Base-by-base conservation (phyloP, 306 rosid species). In the Trifolium dubium region DNA sequence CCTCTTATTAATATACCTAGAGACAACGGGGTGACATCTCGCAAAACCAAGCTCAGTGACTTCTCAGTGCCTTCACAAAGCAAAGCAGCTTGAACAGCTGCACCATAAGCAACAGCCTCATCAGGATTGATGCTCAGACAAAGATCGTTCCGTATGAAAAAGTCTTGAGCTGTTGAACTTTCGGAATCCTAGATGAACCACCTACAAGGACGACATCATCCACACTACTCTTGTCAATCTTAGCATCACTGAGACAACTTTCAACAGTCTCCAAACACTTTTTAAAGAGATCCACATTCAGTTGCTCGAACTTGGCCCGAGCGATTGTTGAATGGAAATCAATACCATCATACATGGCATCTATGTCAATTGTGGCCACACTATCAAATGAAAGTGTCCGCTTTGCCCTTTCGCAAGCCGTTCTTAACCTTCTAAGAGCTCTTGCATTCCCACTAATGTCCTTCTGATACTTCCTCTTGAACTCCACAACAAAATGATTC, bases 21-120 rank as follows among this genome's bases (percentile, higher is more conserved):
- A 0, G 56, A 67, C 6, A 67, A 8, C 0, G 71, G 71, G 0
- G 41, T 28, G 14, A 67, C 71, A 67, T 88, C 88, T 49, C 53
- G 59, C 4, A 88, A 63, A 35, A 79, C 49, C 6, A 88, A 18
- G 28, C 71, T 50, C 0, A 15, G 28, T 2, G 56, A 50, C 2
- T 15, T 1, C 11, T 0, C 0, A 0, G 2, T 15, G 15, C 14
- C 72, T 14, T 47, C 50, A 34, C 32, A 18, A 10, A 44, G 49
- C 47, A 18, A 6, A 12, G 43, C 3, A 59, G 80, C 63, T 10
- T 58, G 64, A 12, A 60, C 63, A 3, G 75, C 75, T 2, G 75
- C 81, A 13, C 75, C 81, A 59, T 47, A 77, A 3, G 79, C 79
- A 34, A 77, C 69, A 5, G 75, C 80, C 69, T 77, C 79, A 18